Evolutionary conservation across 441 rosid genomes (phyloP), one percentile per base, ranked within the genome.

Genomic region (Gossypium gossypioides): DNA sequence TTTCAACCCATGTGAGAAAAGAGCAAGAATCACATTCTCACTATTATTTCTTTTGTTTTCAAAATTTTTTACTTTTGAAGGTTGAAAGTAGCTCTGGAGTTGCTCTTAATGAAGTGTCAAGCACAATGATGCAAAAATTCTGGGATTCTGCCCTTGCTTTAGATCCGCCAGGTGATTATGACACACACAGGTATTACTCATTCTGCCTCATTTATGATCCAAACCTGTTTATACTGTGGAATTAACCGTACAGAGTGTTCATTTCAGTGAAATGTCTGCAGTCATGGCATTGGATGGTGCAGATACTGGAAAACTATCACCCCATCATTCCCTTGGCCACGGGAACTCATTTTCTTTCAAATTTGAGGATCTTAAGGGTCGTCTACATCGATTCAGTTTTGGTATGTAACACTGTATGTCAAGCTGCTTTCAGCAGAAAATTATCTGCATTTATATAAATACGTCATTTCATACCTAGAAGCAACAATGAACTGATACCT

Each of bases 81-180:
- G 96, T 88, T 74, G 98, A 91, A 76, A 89, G 76, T 73, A 77
- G 90, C 74, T 81, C 94, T 19, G 97, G 93, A 77, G 86, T 92
- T 74, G 96, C 29, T 55, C 60, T 85, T 74, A 89, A 86, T 81
- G 98, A 88, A 37, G 80, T 88, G 82, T 83, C 97, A 71, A 91
- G 76, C 73, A 86, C 97, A 51, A 89, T 94, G 94, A 92, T 92
- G 99, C 99, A 94, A 80, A 92, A 90, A 81, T 94, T 94, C 29
- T 94, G 97, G 97, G 99, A 94, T 65, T 92, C 97, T 15, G 88
- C 97, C 24, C 88, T 94, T 58, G 81, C 91, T 40, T 81, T 87
- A 72, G 97, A 92, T 42, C 93, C 97, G 13, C 83, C 89, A 0
- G 96, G 90, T 74, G 97, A 90, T 80, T 86, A 82, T 74, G 97